Evolutionary conservation across 1,139 yeast genomes (phyloP).

Genomic region (Nakaseomyces kungkrabaensis): DNA sequence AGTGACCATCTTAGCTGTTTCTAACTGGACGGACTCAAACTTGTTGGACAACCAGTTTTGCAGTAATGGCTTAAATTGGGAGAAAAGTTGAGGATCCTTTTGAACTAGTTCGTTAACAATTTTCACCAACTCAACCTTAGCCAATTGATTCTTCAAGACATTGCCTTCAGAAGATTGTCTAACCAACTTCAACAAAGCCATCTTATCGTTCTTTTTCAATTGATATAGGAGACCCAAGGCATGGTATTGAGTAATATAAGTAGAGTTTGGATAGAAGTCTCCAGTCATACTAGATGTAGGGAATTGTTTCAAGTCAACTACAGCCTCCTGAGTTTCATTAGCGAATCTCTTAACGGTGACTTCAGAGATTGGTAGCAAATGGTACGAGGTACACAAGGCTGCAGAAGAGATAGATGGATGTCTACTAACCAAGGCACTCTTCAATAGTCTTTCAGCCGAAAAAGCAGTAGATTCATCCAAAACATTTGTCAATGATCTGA

Average conservation of each 20-base stretch:
- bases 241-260: conserved; percentile 88
- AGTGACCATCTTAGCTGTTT: conserved; percentile 81
- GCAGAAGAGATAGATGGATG: conserved; percentile 87
- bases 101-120: conserved; percentile 60
- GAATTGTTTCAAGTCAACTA: conserved; percentile 47
- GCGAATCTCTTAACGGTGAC: conserved; percentile 91
- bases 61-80: conserved; percentile 51
- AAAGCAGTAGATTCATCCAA: conserved; percentile 89
- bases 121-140: conserved; percentile 78
- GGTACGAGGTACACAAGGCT: conserved; percentile 84
- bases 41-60: conserved; percentile 68
- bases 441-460: conserved; percentile 87
- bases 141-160: conserved; percentile 60
- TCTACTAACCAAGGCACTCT: conserved; percentile 84
- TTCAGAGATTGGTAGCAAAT: conserved; percentile 77
- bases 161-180: conserved; percentile 61
- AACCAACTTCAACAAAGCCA: conserved; percentile 87
- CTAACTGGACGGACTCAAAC: conserved; percentile 84
- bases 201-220: conserved; percentile 81
- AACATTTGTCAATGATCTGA: conserved; percentile 81
- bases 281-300: conserved; percentile 27
- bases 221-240: conserved; percentile 87
- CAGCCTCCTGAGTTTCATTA: conserved; percentile 86
- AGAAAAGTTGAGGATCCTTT: conserved; percentile 25
- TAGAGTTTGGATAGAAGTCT: conserved; percentile 45